phyloP scores from a whole-genome alignment of 352 stramenopile genomes.

The Phytopythium kandeliae region DNA sequence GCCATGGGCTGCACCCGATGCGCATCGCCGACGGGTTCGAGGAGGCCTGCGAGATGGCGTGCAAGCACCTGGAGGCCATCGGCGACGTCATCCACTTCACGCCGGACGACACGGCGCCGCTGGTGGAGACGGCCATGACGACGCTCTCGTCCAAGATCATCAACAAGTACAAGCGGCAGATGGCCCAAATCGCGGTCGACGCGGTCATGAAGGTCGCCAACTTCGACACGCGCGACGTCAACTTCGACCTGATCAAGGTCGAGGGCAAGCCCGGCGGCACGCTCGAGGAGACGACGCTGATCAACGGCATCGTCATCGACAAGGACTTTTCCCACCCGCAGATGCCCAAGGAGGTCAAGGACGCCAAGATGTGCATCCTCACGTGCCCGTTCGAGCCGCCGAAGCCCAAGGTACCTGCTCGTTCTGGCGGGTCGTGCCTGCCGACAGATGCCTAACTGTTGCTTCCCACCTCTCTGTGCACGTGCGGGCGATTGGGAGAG shows the following conservation, averaged over 20 bases:
- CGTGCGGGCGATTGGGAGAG: too few relatives aligned
- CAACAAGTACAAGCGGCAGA: slow-evolving; percentile 98
- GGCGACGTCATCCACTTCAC: slow-evolving; percentile 96
- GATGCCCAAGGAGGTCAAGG: slow-evolving; percentile 96
- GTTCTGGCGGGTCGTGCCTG: too few relatives aligned
- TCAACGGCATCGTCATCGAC: slow-evolving; percentile 99
- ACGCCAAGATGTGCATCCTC: slow-evolving; percentile 98
- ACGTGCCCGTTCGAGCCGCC: slow-evolving; percentile 99
- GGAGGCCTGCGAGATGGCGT: slow-evolving; percentile 95
- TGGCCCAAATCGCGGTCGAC: slow-evolving; percentile 98
- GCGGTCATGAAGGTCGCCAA: slow-evolving; percentile 98
- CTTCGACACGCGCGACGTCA: slow-evolving; percentile 98
- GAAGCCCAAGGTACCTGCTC: slow-evolving; percentile 94
- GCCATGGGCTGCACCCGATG: slow-evolving; percentile 97
- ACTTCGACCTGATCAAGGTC: slow-evolving; percentile 99
- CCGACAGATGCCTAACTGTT: too few relatives aligned
- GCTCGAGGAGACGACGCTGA: slow-evolving; percentile 97
- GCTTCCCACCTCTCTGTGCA: neutral
- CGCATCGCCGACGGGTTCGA: slow-evolving; percentile 98
- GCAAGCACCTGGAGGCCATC: slow-evolving; percentile 94
- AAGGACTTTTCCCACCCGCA: slow-evolving; percentile 99
- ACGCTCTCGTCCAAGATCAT: slow-evolving; percentile 99
- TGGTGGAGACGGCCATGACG: slow-evolving; percentile 98
- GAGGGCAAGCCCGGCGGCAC: slow-evolving; percentile 97
- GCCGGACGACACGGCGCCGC: slow-evolving; percentile 91